These are phyloP conservation scores for Fusarium dimerum DNA, from an alignment of 2,329 filamentous ascomycete genomes.

Conservation along the genomic window DNA sequence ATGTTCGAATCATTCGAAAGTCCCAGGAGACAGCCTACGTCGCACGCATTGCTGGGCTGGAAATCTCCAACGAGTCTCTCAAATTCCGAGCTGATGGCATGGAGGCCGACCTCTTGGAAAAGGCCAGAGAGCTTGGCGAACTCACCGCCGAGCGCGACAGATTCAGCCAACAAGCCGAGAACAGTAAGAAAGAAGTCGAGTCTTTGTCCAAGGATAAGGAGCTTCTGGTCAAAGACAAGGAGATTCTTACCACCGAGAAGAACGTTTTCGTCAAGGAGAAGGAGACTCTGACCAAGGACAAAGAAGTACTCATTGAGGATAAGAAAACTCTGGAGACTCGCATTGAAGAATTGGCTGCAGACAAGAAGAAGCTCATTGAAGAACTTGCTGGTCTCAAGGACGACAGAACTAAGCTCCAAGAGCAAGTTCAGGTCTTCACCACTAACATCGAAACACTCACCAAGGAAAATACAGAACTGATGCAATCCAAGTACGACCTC, in stretches of 20 bases:
- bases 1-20: conserved; percentile 27
- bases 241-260: background rate
- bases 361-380: conserved; percentile 19
- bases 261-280: background rate
- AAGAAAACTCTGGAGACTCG: conserved; percentile 23
- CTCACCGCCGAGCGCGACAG: conserved; percentile 27
- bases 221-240: conserved; percentile 11
- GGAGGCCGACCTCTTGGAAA: conserved; percentile 25
- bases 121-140: conserved; percentile 24
- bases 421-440: conserved; percentile 19
- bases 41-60: conserved; percentile 27
- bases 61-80: conserved; percentile 30
- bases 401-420: conserved; percentile 10
- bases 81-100: conserved; percentile 26
- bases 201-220: conserved; percentile 10
- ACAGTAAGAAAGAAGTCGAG: conserved; percentile 21
- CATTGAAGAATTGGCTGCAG: conserved; percentile 16
- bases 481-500: background rate
- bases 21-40: conserved; percentile 27
- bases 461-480: conserved; percentile 6
- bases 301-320: conserved; percentile 22
- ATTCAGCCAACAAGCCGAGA: conserved; percentile 19
- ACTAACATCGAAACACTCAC: conserved; percentile 23
- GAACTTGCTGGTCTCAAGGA: conserved; percentile 11
- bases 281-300: conserved; percentile 16